A percentile compares a stretch with the other conserved stretches of the same genome.
These are phyloP conservation scores for Phytopythium ostracodes DNA, from an alignment of 352 stramenopile genomes.

Conservation along the genomic window DNA sequence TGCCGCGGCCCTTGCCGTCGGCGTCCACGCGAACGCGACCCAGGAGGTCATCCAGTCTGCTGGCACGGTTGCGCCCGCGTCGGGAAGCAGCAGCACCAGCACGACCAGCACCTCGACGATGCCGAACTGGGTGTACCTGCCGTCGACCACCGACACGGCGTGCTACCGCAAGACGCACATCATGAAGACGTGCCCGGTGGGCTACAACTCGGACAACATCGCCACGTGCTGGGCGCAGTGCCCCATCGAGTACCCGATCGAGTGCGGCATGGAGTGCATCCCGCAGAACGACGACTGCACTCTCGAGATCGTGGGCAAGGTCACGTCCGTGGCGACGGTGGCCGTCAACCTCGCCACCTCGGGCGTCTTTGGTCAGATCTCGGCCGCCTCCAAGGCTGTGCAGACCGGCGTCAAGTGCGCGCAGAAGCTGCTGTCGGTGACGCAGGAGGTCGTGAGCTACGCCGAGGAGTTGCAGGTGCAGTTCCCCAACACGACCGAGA, in stretches of 20 bases:
- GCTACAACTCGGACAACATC: slow-evolving; percentile 47
- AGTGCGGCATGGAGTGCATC: slow-evolving; percentile 67
- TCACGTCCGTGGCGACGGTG: slow-evolving; percentile 40
- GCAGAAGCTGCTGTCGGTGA: slow-evolving; percentile 39
- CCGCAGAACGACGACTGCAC: slow-evolving; percentile 63
- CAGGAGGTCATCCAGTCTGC: not conserved
- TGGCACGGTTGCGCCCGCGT: slow-evolving; percentile 4
- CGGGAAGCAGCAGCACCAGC: not conserved
- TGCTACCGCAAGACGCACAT: slow-evolving; percentile 52
- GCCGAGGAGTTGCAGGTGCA: slow-evolving; percentile 29
- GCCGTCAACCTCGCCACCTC: slow-evolving; percentile 44
- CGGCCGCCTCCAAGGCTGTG: slow-evolving; percentile 33
- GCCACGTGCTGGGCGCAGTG: slow-evolving; percentile 65
- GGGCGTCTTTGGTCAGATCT: slow-evolving; percentile 51
- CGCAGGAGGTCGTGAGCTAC: slow-evolving; percentile 40
- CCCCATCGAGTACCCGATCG: slow-evolving; percentile 64
- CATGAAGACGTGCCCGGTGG: slow-evolving; percentile 27
- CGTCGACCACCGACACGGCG: slow-evolving; percentile 19
- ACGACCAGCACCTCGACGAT: not conserved
- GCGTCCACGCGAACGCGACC: not conserved
- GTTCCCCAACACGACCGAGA: slow-evolving; percentile 39
- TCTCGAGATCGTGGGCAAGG: slow-evolving; percentile 44
- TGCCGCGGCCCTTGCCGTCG: not conserved
- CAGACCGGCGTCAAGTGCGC: slow-evolving; percentile 45
- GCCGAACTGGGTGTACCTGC: slow-evolving; percentile 28